Evolutionary conservation across 1,284 basidiomycete species (phyloP), one percentile per base, ranked within the genome.

Genomic region (Pseudozyma sp.): DNA sequence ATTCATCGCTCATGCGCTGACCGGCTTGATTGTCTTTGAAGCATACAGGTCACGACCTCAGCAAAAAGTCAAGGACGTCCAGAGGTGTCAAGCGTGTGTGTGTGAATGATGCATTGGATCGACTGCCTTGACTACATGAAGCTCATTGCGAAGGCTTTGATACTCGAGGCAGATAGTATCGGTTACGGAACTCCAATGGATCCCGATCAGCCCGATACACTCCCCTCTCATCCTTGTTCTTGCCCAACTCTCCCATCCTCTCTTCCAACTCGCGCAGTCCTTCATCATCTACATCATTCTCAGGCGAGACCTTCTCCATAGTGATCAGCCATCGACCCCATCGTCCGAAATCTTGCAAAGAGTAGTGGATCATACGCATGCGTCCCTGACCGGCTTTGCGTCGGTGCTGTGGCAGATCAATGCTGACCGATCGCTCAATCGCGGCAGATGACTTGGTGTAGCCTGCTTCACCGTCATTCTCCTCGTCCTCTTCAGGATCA

Each of bases 261-360:
- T 61, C 36, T 35, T 77, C 62, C 6, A 66, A 47, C 52, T 68
- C 75, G 19, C 61, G 62, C 53, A 67, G 42, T 6, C 57, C 57
- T 21, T 67, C 52, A n/a, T 70, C 60, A 36, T 59, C 71, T 12
- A 70, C 72, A 21, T 69, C 65, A 52, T 68, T 61, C 49, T 70
- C 70, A 7, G 66, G 60, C 31, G 67, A 59, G 2, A 76, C 54
- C 69, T 81, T 82, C 58, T 82, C 74, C 59, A 82, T 60, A 6
- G 80, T 82, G 50, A 82, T 82, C 13, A 84, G 64, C 70, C 81
- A 78, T 68, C 96, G 88, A 3, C 94, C 94, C 96, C 96, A 99
- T 42, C 91, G 92, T 13, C 95, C 95, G 84, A 97, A 99, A 83
- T 93, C 91, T 86, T 99, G 96, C 76, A 95, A 86, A 47, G 93